These are phyloP conservation scores for Globisporangium nunn DNA, from an alignment of 352 stramenopile genomes.

Conservation along the genomic window DNA sequence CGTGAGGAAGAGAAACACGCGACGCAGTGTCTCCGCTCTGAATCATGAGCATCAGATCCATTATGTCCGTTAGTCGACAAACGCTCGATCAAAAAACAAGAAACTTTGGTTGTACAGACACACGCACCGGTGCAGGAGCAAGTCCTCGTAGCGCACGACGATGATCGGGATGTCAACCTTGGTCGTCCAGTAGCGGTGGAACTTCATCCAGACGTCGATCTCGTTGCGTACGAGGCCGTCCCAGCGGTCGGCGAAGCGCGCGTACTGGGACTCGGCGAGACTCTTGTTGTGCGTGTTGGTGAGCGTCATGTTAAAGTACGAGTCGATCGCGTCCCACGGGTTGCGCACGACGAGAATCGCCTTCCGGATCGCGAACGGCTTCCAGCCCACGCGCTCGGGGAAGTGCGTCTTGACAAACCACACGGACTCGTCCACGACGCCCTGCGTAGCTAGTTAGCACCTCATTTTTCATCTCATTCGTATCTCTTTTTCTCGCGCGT, in stretches of 20 bases:
- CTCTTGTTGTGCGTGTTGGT: constrained; percentile 93
- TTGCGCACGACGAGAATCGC: constrained; percentile 91
- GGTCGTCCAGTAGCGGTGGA: constrained; percentile 87
- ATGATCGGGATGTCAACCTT: constrained; percentile 88
- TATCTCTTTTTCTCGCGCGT: background rate
- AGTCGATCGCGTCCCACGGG: constrained; percentile 98
- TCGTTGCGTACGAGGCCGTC: constrained; percentile 88
- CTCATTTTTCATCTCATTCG: background rate
- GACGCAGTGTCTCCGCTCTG: constrained; percentile 64
- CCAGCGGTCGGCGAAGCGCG: constrained; percentile 84
- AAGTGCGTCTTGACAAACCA: constrained; percentile 98
- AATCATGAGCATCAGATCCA: background rate
- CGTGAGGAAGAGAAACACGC: constrained; percentile 76
- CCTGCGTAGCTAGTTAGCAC: constrained; percentile 33
- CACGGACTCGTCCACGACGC: constrained; percentile 93
- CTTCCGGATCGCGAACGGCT: constrained; percentile 65
- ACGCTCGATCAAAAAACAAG: too few relatives aligned
- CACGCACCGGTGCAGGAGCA: constrained; percentile 64
- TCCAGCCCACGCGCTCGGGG: constrained; percentile 93
- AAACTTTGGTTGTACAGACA: background rate
- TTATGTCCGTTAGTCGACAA: background rate
- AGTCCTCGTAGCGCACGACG: constrained; percentile 90
- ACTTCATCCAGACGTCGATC: constrained; percentile 89
- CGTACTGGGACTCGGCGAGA: constrained; percentile 80
- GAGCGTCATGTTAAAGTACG: constrained; percentile 98